These are phyloP conservation scores for Glycine soja DNA, from an alignment of 306 rosid species.

Conservation along the genomic window DNA sequence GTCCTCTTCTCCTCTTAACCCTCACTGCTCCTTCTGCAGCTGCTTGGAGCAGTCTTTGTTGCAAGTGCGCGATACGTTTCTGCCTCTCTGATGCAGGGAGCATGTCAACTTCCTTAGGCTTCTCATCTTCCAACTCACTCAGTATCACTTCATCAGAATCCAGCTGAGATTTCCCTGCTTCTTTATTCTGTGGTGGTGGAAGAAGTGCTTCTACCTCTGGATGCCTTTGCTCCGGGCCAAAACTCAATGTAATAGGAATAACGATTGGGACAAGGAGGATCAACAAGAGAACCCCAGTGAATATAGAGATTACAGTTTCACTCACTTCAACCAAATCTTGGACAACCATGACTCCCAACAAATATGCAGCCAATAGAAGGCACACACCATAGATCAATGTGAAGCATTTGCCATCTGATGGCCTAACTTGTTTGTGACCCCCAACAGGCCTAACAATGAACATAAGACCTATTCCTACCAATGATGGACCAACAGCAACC, in stretches of 20 bases:
- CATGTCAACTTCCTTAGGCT: conserved; percentile 60
- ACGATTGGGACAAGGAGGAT: conserved; percentile 68
- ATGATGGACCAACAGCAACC: conserved; percentile 86
- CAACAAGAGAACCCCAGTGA: conserved; percentile 65
- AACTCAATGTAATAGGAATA: conserved; percentile 66
- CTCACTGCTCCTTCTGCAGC: conserved; percentile 90
- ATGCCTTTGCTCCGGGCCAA: conserved; percentile 48
- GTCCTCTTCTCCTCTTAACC: conserved; percentile 84
- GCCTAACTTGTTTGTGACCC: conserved; percentile 81
- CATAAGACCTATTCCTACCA: conserved; percentile 79
- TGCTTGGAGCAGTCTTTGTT: conserved; percentile 57
- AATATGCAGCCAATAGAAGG: conserved; percentile 83
- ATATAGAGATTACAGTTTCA: conserved; percentile 54
- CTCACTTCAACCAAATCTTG: conserved; percentile 70
- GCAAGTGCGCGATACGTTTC: conserved; percentile 60
- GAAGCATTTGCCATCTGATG: conserved; percentile 68
- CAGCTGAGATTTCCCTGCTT: conserved; percentile 50
- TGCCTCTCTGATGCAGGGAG: conserved; percentile 58
- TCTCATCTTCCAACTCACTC: conserved; percentile 68
- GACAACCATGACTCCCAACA: conserved; percentile 90
- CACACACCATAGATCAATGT: conserved; percentile 75
- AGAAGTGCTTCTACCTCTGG: conserved; percentile 75
- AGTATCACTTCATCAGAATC: conserved; percentile 63
- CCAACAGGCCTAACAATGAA: conserved; percentile 85
- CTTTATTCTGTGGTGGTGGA: conserved; percentile 51